phyloP scores from a whole-genome alignment of 768 basidiomycete species.

The Termitomyces eurrhizus region DNA sequence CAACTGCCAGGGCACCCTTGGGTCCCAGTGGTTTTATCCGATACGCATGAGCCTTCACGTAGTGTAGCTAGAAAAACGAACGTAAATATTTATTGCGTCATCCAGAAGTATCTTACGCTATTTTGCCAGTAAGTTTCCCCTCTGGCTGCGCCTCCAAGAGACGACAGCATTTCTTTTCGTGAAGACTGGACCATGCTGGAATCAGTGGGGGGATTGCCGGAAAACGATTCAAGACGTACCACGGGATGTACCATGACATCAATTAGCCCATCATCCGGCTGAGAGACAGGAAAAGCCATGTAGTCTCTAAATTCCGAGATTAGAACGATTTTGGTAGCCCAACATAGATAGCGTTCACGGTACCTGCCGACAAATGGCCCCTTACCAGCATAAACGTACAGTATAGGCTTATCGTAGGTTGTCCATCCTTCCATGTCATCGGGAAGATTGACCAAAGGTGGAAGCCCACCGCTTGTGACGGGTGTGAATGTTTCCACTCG shows the following conservation, averaged over 20 bases:
- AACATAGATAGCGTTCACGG: slow-evolving; percentile 4
- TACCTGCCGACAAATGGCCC: slow-evolving; percentile 72
- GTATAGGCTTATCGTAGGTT: slow-evolving; percentile 59
- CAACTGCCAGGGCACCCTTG: slow-evolving; percentile 61
- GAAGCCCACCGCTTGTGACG: slow-evolving; percentile 27
- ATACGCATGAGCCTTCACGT: slow-evolving; percentile 72
- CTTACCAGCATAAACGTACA: slow-evolving; percentile 75
- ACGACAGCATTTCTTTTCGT: slow-evolving; percentile 46
- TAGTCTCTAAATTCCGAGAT: slow-evolving; percentile 43
- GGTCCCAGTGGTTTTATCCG: slow-evolving; percentile 57
- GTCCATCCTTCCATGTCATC: slow-evolving; percentile 63
- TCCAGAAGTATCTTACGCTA: slow-evolving; percentile 36
- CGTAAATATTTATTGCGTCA: neutral
- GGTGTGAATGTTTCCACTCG: slow-evolving; percentile 13
- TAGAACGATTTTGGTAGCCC: neutral
- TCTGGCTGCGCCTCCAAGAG: slow-evolving; percentile 56
- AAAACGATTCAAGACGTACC: slow-evolving; percentile 33
- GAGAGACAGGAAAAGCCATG: slow-evolving; percentile 81
- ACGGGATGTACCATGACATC: slow-evolving; percentile 65
- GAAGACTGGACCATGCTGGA: slow-evolving; percentile 31
- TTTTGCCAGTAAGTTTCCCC: slow-evolving; percentile 63
- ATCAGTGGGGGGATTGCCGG: neutral
- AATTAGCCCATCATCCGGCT: slow-evolving; percentile 75
- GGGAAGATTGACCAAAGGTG: slow-evolving; percentile 40
- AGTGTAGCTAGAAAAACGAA: slow-evolving; percentile 48